These are phyloP conservation scores for Turnera subulata DNA, from an alignment of 345 rosid genomes.

Conservation along the genomic window DNA sequence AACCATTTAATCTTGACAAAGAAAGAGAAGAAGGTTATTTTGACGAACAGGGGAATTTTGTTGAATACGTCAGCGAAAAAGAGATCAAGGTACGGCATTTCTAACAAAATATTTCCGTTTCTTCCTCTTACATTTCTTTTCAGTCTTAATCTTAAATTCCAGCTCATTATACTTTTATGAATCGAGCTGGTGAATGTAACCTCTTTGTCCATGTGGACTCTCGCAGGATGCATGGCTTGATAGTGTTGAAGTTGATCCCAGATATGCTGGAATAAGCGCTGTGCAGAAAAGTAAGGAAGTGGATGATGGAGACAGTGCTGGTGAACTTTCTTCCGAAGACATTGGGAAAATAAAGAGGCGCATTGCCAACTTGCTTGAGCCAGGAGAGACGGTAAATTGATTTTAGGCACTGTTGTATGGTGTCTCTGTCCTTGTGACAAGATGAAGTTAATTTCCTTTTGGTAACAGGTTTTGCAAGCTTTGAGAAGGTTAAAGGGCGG, in stretches of 20 bases:
- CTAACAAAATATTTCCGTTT: neutral
- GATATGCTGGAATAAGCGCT: constrained; percentile 39
- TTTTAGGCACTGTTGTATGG: neutral
- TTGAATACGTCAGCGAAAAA: constrained; percentile 72
- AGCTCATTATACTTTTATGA: too few relatives aligned
- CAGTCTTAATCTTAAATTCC: neutral
- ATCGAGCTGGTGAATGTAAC: neutral
- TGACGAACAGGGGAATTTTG: constrained; percentile 84
- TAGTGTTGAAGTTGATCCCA: constrained; percentile 54
- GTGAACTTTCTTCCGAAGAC: constrained; percentile 69
- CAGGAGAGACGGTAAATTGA: constrained; percentile 81
- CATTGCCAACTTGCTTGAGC: constrained; percentile 73
- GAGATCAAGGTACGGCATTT: constrained; percentile 59
- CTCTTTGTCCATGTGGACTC: constrained; percentile 13
- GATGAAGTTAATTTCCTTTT: constrained; percentile 6
- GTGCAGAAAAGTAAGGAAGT: constrained; percentile 13
- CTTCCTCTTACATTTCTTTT: neutral
- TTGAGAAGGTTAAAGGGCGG: constrained; percentile 86
- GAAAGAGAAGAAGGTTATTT: constrained; percentile 99
- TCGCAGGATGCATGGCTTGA: constrained; percentile 99
- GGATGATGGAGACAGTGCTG: constrained; percentile 26
- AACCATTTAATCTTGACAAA: constrained; percentile 82
- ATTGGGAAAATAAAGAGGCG: constrained; percentile 74
- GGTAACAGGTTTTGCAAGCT: constrained; percentile 74
- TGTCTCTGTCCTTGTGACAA: too few relatives aligned